Base-by-base conservation (phyloP, 2,329 filamentous ascomycete genomes). In the Stachybotrys chlorohalonatus region DNA sequence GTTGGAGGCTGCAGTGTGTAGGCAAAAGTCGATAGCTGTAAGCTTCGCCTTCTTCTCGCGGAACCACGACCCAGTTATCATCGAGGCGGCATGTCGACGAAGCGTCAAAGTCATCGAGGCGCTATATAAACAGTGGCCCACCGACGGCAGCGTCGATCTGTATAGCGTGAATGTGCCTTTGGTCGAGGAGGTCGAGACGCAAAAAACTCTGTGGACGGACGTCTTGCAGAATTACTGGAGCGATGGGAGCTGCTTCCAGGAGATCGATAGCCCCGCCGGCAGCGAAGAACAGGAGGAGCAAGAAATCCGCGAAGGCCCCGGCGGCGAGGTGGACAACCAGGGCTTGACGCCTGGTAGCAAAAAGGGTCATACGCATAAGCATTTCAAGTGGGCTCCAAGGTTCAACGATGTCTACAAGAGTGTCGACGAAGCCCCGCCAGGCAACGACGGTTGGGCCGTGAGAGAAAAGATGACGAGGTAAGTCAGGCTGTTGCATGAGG, bases 171-270 rank as follows among this genome's bases (percentile, higher is more conserved):
- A 97, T 66, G 87, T 97, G 8, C 93, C 94, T 17, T 75, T 97
- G 11, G 79, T 94, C 13, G 85, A 89, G 56, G 86, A 84, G 7
- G 83, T 96, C 1, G 86, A 86, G 61, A 68, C 74, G 16, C 79
- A 80, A 53, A 90, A 89, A 72, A 84, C 92, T 5, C 64, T 94
- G n/a, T 96, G 85, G 74, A 93, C 94, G 2, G 75, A 83, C 57
- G 87, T 96, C 80, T 73, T 97, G 64, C 90, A 96, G 72, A 99
- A 97, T 69, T 85, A 87, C 66, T 99, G 94, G 94, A 77, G 76
- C 17, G 78, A 80, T n/a, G 89, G 88, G 4, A 89, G 88, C 55
- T 96, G 90, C 66, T 97, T 96, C 70, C 80, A 90, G 62, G 91
- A 90, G 66, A 78, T 93, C 32, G 85, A 87, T 52, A 82, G 85